A percentile compares a stretch with the other conserved stretches of the same genome.
Conservation (phyloP, 2,329 filamentous ascomycete species). For the Metarhizium album region DNA sequence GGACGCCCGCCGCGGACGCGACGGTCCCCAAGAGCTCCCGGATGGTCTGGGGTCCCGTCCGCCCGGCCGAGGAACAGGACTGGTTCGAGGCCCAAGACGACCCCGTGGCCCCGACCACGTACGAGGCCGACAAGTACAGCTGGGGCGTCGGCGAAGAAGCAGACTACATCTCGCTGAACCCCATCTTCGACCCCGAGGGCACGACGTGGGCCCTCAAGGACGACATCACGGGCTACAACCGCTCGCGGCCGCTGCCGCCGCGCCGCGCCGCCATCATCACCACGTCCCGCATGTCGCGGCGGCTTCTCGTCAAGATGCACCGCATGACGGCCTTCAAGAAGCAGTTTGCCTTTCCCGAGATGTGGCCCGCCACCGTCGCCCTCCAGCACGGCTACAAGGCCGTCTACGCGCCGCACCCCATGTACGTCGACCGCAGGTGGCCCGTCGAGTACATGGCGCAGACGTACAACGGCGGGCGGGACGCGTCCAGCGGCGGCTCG, state of each 20-base stretch:
- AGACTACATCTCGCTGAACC: constrained; percentile 84
- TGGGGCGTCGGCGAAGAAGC: constrained; percentile 90
- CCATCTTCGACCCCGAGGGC: constrained; percentile 79
- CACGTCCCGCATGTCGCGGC: constrained; percentile 69
- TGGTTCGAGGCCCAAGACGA: constrained; percentile 66
- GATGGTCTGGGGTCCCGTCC: constrained; percentile 74
- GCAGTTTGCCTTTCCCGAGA: constrained; percentile 88
- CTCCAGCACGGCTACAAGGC: constrained; percentile 90
- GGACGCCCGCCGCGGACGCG: constrained; percentile 26
- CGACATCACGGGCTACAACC: constrained; percentile 77
- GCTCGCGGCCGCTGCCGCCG: constrained; percentile 46
- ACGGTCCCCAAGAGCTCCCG: constrained; percentile 37
- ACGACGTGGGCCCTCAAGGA: constrained; percentile 76
- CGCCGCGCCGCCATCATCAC: constrained; percentile 85
- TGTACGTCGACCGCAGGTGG: constrained; percentile 83
- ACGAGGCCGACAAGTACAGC: constrained; percentile 68
- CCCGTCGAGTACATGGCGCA: constrained; percentile 65
- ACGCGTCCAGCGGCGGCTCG: constrained; percentile 64
- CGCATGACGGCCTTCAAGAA: constrained; percentile 74
- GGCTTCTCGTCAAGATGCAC: constrained; percentile 80
- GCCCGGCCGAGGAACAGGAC: constrained; percentile 56
- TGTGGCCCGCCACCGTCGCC: constrained; percentile 85
- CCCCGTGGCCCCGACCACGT: constrained; percentile 54
- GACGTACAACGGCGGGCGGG: constrained; percentile 69
- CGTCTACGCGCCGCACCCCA: constrained; percentile 79